Conservation (phyloP, 441 rosid species). For the Jatropha podagrica region DNA sequence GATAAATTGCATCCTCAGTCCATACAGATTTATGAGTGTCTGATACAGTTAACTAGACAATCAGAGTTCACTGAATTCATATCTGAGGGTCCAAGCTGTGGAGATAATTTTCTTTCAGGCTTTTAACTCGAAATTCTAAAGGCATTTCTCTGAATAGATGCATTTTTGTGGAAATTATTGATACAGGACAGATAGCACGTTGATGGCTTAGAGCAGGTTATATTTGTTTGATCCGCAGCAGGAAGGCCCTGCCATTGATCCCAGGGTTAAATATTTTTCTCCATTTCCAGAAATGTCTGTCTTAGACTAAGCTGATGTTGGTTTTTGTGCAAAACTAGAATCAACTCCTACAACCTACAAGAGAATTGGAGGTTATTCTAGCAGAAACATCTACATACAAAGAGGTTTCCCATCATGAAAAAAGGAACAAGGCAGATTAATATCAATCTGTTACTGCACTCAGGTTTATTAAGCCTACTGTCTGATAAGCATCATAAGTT, state of each 20-base stretch:
- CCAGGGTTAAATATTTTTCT: not conserved
- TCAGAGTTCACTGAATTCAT: conserved; percentile 30
- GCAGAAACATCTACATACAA: not conserved
- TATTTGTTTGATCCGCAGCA: not conserved
- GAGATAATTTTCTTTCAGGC: conserved; percentile 20
- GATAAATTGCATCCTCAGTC: conserved; percentile 62
- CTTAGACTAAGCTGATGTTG: not conserved
- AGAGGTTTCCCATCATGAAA: not conserved
- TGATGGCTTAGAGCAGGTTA: not conserved
- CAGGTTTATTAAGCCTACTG: not conserved
- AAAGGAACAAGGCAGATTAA: not conserved
- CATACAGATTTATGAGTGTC: conserved; percentile 51
- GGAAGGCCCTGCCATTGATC: not conserved
- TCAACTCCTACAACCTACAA: not conserved
- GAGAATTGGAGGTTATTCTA: conserved; percentile 4
- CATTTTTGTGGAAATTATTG: not conserved
- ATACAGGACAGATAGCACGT: not conserved
- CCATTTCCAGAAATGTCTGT: not conserved
- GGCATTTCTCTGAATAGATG: not conserved
- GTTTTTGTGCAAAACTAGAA: not conserved
- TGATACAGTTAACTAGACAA: conserved; percentile 48
- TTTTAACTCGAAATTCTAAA: conserved; percentile 20
- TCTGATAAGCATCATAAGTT: not conserved
- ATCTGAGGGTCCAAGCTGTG: conserved; percentile 15
- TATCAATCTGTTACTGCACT: not conserved